Evolutionary conservation across 2,329 filamentous ascomycete genomes (phyloP), one percentile per base, ranked within the genome.

Genomic region (Aspergillus sp.): DNA sequence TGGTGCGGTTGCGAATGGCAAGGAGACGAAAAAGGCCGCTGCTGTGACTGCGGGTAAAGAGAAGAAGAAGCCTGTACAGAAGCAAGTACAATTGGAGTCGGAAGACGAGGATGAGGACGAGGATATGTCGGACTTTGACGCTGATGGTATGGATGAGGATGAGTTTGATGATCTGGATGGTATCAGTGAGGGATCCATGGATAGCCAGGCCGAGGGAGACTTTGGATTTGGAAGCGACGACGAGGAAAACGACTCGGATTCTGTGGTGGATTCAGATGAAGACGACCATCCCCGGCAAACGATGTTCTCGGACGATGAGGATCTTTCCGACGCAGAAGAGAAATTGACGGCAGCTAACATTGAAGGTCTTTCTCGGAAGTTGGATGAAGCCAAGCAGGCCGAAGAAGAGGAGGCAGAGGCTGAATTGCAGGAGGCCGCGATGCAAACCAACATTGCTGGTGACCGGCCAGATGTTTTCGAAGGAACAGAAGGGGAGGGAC

Each of bases 241-340:
- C 22, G 79, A 79, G 45, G 76, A 80, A 67, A 89, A 89, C 59
- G 76, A 80, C 68, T 51, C 48, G 31, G 89, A 89, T 62, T 82
- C 81, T 0, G 85, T 89, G 52, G 85, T 87, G 70, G 91, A 94
- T 74, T 94, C 91, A 13, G 91, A 93, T 66, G 84, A 87, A 48
- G 86, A 87, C 31, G 77, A 77, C 25, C 80, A 80, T 57, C 78
- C 76, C 74, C 83, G 78, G 74, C 84, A 84, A 71, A 87, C 89
- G 66, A 92, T 97, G 83, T 99, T 96, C 83, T 98, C 95, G 0
- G 95, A 98, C 66, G 94, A 98, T 72, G 93, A 96, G 69, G 91
- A 94, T 66, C 89, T 93, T 55, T 93, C 91, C 1, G 92, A 96
- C 70, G 89, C 88, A 5, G 92, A 97, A 79, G 93, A 97, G 79